Conservation (phyloP, 805 yeast genomes). For the Metschnikowia henanensis region DNA sequence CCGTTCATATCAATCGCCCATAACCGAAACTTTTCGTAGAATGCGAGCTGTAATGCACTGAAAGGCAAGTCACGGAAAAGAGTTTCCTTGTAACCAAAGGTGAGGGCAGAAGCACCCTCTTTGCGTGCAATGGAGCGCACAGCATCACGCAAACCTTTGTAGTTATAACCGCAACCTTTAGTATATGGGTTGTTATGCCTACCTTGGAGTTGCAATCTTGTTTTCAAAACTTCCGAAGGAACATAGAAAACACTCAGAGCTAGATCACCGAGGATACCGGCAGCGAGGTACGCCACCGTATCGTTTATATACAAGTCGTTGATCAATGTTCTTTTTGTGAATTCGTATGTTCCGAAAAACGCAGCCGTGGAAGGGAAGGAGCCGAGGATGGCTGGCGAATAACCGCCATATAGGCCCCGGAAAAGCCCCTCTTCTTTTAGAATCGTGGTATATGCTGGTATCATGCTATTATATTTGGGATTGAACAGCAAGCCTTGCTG, state of each 20-base stretch:
- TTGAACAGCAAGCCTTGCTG: conserved; percentile 90
- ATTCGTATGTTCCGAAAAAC: conserved; percentile 92
- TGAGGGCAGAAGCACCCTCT: conserved; percentile 78
- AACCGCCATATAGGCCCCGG: conserved; percentile 90
- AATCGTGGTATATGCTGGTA: conserved; percentile 76
- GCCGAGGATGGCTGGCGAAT: conserved; percentile 88
- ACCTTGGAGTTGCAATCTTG: conserved; percentile 93
- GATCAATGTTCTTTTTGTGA: conserved; percentile 68
- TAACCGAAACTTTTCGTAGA: conserved; percentile 80
- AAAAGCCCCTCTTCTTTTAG: conserved; percentile 79
- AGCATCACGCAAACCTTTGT: conserved; percentile 74
- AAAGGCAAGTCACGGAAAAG: conserved; percentile 91
- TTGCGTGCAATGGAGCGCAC: conserved; percentile 54
- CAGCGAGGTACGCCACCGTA: conserved; percentile 73
- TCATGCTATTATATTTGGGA: conserved; percentile 68
- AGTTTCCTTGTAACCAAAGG: conserved; percentile 94
- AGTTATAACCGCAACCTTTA: conserved; percentile 77
- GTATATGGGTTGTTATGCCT: conserved; percentile 76
- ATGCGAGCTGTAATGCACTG: conserved; percentile 93
- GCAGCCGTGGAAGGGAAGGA: conserved; percentile 92
- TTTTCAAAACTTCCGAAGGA: conserved; percentile 92
- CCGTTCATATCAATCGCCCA: conserved; percentile 47
- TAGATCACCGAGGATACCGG: conserved; percentile 94
- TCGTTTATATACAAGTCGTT: conserved; percentile 67
- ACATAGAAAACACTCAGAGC: conserved; percentile 88